Base-by-base conservation (phyloP, 2,329 filamentous ascomycete species). In the Xylariales sp. region DNA sequence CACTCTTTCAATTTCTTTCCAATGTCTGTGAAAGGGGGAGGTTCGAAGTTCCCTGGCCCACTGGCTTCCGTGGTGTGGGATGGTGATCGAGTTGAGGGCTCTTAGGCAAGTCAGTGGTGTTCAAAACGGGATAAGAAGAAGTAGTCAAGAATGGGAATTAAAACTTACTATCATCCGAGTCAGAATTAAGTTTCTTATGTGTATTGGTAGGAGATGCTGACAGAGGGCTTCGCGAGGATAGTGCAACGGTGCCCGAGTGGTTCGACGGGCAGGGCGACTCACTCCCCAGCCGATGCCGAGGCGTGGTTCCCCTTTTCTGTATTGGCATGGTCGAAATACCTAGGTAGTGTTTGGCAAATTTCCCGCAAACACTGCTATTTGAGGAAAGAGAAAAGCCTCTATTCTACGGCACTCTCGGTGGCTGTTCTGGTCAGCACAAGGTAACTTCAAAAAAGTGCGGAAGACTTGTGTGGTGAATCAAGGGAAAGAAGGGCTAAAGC, bases 1-100 rank as follows among this genome's bases (percentile, higher is more conserved):
- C 89, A 86, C 0, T 85, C 82, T 60, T 90, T 90, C 1, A 90
- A 80, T 41, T 86, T 83, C 16, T 83, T 82, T 0, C 88, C 89
- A 3, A 93, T 86, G 3, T 84, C 83, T 55, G 69, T 82, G 69
- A 76, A 85, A 16, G 72, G 79, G 43, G 60, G 74, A 54, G 77
- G 78, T 10, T 73, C 75, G 7, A 64, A 68, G 32, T 48, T 59
- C 23, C 41, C 53, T 0, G 28, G 39, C 9, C 30, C 46, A 34
- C 32, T 39, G 5, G 23, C 46, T 18, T 41, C 57, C 5, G 52
- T 3, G 3, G 5, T 3, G 9, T 55, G 48, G 5, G 53, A 50
- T 23, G 39, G 39, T 12, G 56, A 56, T 43, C 2, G 46, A 28
- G 39, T 41, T 3, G 62, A 48, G 5, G 49, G 41, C 14, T 16